Evolutionary conservation across 192 early-diverging fungal species (phyloP).

Genomic region (Entomortierella chlamydospora): DNA sequence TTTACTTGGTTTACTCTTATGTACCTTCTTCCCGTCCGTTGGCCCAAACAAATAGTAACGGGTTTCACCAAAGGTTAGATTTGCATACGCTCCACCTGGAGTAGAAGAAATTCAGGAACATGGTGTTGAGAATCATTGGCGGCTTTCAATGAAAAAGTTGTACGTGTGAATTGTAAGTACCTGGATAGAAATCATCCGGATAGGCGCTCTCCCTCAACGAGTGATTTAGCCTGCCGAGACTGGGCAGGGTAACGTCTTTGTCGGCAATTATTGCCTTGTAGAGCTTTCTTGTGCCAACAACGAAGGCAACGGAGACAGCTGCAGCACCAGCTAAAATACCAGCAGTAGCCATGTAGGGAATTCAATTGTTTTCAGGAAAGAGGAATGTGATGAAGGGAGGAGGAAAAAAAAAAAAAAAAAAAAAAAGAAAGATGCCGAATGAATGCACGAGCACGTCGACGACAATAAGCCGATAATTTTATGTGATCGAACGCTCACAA

Average conservation of each 20-base stretch:
- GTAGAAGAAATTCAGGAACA: neutral
- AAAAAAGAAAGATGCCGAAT: too few relatives aligned
- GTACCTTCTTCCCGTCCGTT: constrained; percentile 53
- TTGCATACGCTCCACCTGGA: constrained; percentile 46
- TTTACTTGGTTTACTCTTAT: too few relatives aligned
- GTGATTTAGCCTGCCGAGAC: constrained; percentile 13
- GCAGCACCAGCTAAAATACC: constrained; percentile 5
- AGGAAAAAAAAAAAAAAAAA: too few relatives aligned
- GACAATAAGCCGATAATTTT: too few relatives aligned
- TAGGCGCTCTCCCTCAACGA: constrained; percentile 13
- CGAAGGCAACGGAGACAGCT: constrained; percentile 14
- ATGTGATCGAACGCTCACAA: too few relatives aligned
- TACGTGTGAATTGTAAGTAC: neutral
- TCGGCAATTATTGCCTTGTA: constrained; percentile 22
- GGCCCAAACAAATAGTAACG: constrained; percentile 54
- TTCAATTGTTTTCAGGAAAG: neutral
- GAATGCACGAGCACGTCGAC: too few relatives aligned
- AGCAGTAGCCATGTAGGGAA: constrained; percentile 10
- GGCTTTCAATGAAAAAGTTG: neutral
- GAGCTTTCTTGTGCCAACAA: constrained; percentile 15
- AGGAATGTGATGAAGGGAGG: neutral
- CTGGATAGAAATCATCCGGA: constrained; percentile 45
- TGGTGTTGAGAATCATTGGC: too few relatives aligned
- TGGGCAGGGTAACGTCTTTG: constrained; percentile 14
- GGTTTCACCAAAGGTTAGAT: constrained; percentile 45